A percentile compares a stretch with the other conserved stretches of the same genome.
phyloP scores from a whole-genome alignment of 345 rosid species.

The Salix brachista region DNA sequence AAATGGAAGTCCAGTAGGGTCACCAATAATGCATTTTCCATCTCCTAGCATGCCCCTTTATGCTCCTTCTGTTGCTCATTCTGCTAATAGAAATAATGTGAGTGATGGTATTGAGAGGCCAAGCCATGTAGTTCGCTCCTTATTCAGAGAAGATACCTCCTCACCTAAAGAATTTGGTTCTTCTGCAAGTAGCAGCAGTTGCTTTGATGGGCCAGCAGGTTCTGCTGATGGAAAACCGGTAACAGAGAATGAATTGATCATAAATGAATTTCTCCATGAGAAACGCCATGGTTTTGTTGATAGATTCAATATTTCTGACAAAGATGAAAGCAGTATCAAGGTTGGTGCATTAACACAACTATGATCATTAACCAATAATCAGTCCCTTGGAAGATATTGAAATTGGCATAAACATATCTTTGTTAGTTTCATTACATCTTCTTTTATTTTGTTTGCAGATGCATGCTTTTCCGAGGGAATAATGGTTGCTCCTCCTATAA shows the following conservation, averaged over 20 bases:
- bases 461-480: background rate
- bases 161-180: slow-evolving; percentile 34
- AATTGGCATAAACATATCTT: background rate
- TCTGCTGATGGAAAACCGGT: slow-evolving; percentile 28
- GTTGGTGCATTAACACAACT: slow-evolving; percentile 38
- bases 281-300: slow-evolving; percentile 36
- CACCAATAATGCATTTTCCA: slow-evolving; percentile 34
- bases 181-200: slow-evolving; percentile 24
- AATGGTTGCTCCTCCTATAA: background rate
- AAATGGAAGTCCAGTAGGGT: slow-evolving; percentile 58
- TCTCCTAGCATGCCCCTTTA: slow-evolving; percentile 30
- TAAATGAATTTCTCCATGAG: slow-evolving; percentile 72
- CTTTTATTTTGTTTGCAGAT: too few relatives aligned
- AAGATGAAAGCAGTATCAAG: slow-evolving; percentile 48
- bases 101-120: slow-evolving; percentile 37
- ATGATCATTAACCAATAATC: background rate
- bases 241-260: slow-evolving; percentile 73
- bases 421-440: background rate
- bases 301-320: slow-evolving; percentile 30
- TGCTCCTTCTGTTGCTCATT: slow-evolving; percentile 30
- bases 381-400: background rate
- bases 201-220: slow-evolving; percentile 23
- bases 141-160: slow-evolving; percentile 56
- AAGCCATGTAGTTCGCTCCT: slow-evolving; percentile 56
- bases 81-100: slow-evolving; percentile 23